Base-by-base conservation (phyloP, 2,329 filamentous ascomycete species). In the Microascus cirrosus region DNA sequence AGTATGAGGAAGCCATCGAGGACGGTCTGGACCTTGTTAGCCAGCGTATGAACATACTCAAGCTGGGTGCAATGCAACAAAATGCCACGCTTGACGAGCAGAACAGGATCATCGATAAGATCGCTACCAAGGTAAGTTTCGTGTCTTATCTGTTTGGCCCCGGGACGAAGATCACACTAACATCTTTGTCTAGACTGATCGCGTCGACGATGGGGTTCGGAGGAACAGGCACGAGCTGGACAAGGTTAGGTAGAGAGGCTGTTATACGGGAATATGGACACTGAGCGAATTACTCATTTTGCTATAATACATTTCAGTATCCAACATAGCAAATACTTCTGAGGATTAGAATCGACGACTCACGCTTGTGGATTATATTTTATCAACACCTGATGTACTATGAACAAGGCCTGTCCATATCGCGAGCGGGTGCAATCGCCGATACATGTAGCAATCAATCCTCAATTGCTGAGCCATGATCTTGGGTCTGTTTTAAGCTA, bases 181-280 rank as follows among this genome's bases (percentile, higher is more conserved):
- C 24, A 34, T 11, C 59, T 12, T 55, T 45, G 55, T 54, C 36
- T 69, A 90, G 89, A 93, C 86, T 73, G 90, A 95, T 69, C 81
- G 78, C 64, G 89, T 95, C 63, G 88, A 91, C 70, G 88, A 93
- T 63, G 82, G 87, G 67, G 89, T 93, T 65, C 83, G 84, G 59
- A 84, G 90, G 80, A 92, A 92, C 75, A 79, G 87, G 62, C 83
- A 86, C 65, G 81, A 83, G 64, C 69, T 91, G 69, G 83, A 87
- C 65, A 79, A 85, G 55, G 84, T 86, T 59, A 74, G 68, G 59
- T 75, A 68, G 45, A 50, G 45, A 20, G 28, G 22, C 7, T 50
- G 45, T 24, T 22, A 24, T 50, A 20, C 22, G 24, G 5, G n/a
- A 5, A 8, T 18, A 45, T n/a, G 10, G 13, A 1, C 13, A 45